Percentiles rank a stretch among this genome's conserved stretches.
These are phyloP conservation scores for Lumnitzera racemosa DNA, from an alignment of 345 rosid genomes.

Conservation along the genomic window DNA sequence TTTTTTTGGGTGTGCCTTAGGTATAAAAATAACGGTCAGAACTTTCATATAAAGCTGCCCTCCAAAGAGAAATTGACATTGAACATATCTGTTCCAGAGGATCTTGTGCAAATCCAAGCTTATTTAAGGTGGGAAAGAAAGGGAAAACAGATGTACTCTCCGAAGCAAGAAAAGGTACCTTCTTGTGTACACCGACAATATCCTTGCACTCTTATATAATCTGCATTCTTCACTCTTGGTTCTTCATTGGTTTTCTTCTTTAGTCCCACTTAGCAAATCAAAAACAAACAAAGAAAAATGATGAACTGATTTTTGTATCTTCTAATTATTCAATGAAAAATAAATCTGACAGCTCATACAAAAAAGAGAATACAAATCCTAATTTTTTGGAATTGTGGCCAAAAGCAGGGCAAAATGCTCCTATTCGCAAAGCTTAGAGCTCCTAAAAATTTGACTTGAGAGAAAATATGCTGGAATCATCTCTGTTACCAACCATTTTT, in stretches of 20 bases:
- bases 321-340: too few relatives aligned
- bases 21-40: conserved; percentile 80
- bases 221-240: not conserved
- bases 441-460: too few relatives aligned
- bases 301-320: too few relatives aligned
- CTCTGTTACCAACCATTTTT: too few relatives aligned
- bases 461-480: too few relatives aligned
- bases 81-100: conserved; percentile 69
- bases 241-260: not conserved
- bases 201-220: not conserved
- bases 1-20: conserved; percentile 25
- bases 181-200: not conserved
- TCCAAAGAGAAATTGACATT: conserved; percentile 28
- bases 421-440: too few relatives aligned
- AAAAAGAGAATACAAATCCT: too few relatives aligned
- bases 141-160: conserved; percentile 79
- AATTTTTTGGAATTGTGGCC: too few relatives aligned
- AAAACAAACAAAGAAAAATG: too few relatives aligned
- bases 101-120: conserved; percentile 92
- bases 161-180: conserved; percentile 70
- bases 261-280: too few relatives aligned
- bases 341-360: too few relatives aligned
- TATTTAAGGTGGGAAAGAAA: conserved; percentile 96
- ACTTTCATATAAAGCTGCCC: conserved; percentile 73
- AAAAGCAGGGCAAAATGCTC: too few relatives aligned